phyloP scores from a whole-genome alignment of 768 basidiomycete species.

The Mycena pura region DNA sequence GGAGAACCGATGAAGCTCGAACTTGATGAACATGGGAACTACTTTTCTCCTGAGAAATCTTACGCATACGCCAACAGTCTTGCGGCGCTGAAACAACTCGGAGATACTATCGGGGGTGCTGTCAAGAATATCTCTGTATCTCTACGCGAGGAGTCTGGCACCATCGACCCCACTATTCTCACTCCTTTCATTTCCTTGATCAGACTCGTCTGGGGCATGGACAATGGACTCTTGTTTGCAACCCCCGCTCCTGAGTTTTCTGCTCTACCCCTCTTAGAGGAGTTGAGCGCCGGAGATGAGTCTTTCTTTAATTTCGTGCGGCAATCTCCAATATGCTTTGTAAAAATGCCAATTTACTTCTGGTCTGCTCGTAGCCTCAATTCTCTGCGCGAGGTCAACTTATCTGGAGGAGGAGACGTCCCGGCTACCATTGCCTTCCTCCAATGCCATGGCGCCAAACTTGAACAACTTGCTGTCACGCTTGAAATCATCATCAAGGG shows the following conservation, averaged over 20 bases:
- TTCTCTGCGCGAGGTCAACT: neutral
- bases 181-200: neutral
- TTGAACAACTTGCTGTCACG: neutral
- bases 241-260: neutral
- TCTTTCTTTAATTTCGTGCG: neutral
- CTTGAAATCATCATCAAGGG: neutral
- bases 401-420: neutral
- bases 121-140: too few species aligned
- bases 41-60: too few species aligned
- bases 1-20: too few species aligned
- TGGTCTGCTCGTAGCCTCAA: neutral
- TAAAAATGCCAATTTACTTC: neutral
- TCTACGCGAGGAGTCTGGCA: too few species aligned
- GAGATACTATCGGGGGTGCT: too few species aligned
- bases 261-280: neutral
- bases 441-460: neutral
- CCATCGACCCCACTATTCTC: neutral
- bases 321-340: neutral
- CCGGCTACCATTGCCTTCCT: neutral
- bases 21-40: too few species aligned
- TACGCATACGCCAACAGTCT: too few species aligned
- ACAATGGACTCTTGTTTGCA: neutral
- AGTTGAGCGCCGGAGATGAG: neutral
- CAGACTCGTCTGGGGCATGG: neutral
- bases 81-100: too few species aligned